Evolutionary conservation across 805 yeast species (phyloP), one percentile per base, ranked within the genome.

Genomic region (Cyberlindnera nakhonratchasimensis): DNA sequence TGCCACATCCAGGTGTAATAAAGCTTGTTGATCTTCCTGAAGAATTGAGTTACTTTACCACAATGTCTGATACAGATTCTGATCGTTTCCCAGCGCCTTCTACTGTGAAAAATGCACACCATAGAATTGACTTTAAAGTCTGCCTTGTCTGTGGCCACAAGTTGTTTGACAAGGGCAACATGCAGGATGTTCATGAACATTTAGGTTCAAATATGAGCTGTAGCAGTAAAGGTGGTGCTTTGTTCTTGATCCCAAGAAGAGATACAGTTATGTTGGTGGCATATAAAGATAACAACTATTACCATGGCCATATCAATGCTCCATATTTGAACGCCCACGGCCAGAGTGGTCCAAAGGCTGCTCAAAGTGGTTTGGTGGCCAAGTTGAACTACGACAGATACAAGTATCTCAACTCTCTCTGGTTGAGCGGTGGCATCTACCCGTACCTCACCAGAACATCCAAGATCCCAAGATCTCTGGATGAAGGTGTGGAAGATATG

Each of bases 291-390:
- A 48, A 43, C 63, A 58, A 20, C 42, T 61, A 46, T 49, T 51
- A 57, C 60, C 64, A 56, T 29, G 62, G 58, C 18, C 64, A 66
- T 8, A 68, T 75, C 48, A 75, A 75, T 42, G 84, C 86, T 0
- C 93, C 91, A 12, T 86, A 83, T 55, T 63, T 86, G 56, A 83
- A 86, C 41, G 67, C 70, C 5, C 89, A 84, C 60, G 95, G 95
- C 18, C 93, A 86, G 58, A 74, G 82, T 3, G 84, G 84, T 24
- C 66, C 69, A 9, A 73, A 74, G 16, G 69, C 79, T 3, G 65
- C 70, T 46, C 71, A 73, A 12, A 74, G 77, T 14, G 84, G 80
- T 34, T 76, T 72, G 41, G 53, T 70, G 24, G 86, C 86, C 0
- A 66, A 66, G 0, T 65, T 85, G 43, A 75, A 74, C 53, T 48